Percentiles rank a stretch among this genome's conserved stretches.
Evolutionary conservation across 306 rosid species (phyloP).

Genomic region (Begonia masoniana): DNA sequence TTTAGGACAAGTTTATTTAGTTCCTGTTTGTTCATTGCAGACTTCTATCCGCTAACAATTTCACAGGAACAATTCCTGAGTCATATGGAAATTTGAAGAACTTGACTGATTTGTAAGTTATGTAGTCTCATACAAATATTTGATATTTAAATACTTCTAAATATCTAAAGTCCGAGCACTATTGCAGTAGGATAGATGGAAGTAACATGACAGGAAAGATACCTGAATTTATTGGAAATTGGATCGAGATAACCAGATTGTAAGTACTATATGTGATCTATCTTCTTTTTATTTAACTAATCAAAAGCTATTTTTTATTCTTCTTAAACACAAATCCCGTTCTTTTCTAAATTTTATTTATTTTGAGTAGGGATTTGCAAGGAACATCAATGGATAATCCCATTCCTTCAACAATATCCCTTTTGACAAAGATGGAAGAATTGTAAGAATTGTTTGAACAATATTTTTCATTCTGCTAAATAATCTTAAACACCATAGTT

Average conservation of each 20-base stretch:
- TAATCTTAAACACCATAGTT: background rate
- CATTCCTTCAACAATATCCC: conserved; percentile 45
- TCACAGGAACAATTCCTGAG: conserved; percentile 57
- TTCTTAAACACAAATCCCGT: too few relatives aligned
- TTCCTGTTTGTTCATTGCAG: conserved; percentile 13
- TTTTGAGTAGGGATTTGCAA: conserved; percentile 45
- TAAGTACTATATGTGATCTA: conserved; percentile 25
- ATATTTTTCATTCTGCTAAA: background rate
- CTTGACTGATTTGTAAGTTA: conserved; percentile 50
- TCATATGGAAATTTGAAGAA: conserved; percentile 37
- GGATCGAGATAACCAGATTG: conserved; percentile 39
- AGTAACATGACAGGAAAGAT: conserved; percentile 42
- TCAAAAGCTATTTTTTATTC: background rate
- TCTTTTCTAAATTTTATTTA: background rate
- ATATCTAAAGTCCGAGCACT: background rate
- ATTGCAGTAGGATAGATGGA: conserved; percentile 66
- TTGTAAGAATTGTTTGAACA: conserved; percentile 28
- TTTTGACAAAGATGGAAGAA: conserved; percentile 21
- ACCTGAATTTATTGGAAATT: conserved; percentile 58
- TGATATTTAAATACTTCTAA: background rate
- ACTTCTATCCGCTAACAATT: conserved; percentile 43
- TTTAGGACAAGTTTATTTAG: too few relatives aligned
- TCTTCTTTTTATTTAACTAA: background rate
- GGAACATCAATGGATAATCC: conserved; percentile 77
- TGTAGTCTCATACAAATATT: background rate